phyloP scores from a whole-genome alignment of 2,329 filamentous ascomycete species.

The Arthrocladium fulminans region DNA sequence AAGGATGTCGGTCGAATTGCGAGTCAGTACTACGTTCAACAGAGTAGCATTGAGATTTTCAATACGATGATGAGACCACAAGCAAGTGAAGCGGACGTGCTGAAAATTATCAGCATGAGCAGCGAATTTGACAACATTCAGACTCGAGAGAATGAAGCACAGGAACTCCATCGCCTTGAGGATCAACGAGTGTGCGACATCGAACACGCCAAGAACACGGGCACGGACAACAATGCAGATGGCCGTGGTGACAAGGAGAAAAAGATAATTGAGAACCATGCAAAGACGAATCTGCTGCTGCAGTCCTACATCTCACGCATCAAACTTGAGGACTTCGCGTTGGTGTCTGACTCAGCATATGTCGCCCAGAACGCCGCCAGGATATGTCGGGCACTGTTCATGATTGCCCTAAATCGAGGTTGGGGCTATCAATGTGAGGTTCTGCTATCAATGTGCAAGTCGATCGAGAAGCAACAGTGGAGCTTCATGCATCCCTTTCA shows the following conservation, averaged over 20 bases:
- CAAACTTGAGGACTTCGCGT: constrained; percentile 83
- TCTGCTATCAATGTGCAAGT: constrained; percentile 83
- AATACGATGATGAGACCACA: constrained; percentile 85
- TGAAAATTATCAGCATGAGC: constrained; percentile 96
- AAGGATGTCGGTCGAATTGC: constrained; percentile 96
- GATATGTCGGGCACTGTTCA: constrained; percentile 90
- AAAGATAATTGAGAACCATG: constrained; percentile 59
- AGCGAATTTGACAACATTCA: constrained; percentile 98
- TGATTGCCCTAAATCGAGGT: constrained; percentile 88
- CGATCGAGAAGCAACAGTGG: constrained; percentile 94
- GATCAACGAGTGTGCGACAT: constrained; percentile 69
- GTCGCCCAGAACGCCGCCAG: constrained; percentile 91
- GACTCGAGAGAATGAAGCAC: constrained; percentile 77
- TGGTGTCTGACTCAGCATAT: constrained; percentile 86
- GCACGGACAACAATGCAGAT: constrained; percentile 66
- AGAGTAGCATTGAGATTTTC: constrained; percentile 91
- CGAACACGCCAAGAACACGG: constrained; percentile 52
- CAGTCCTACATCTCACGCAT: constrained; percentile 88
- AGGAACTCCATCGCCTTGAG: constrained; percentile 69
- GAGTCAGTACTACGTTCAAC: constrained; percentile 91
- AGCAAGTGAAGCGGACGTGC: constrained; percentile 79
- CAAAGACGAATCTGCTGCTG: constrained; percentile 90
- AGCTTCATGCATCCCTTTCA: constrained; percentile 88
- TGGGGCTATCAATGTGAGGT: constrained; percentile 96
- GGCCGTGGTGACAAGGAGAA: constrained; percentile 54